These are phyloP conservation scores for Allium fistulosum DNA, from an alignment of 106 monocot species.

Conservation along the genomic window DNA sequence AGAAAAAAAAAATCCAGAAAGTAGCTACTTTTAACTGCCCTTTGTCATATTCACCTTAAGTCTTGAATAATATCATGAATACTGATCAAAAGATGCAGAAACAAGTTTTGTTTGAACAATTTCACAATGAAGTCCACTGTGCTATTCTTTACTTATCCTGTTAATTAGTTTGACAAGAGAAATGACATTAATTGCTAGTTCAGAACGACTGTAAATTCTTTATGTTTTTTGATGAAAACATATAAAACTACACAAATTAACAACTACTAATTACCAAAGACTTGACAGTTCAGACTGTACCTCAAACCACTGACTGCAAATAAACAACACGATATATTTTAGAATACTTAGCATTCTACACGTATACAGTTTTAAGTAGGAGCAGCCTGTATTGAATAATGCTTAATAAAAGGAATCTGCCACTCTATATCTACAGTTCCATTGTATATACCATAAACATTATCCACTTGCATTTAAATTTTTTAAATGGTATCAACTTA, in stretches of 20 bases:
- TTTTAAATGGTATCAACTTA: neutral
- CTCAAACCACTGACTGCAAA: neutral
- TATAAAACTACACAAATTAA: no score
- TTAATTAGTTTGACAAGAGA: constrained; percentile 1
- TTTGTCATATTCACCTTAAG: constrained; percentile 1
- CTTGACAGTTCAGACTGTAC: neutral
- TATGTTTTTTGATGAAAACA: no score
- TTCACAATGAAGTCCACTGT: neutral
- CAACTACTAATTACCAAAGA: neutral
- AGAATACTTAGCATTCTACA: neutral
- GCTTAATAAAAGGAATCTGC: constrained; percentile 1
- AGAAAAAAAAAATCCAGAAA: neutral
- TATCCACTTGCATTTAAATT: no score
- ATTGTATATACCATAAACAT: neutral
- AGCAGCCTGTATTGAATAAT: neutral
- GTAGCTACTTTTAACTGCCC: constrained; percentile 7
- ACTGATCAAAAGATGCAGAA: no score
- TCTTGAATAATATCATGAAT: neutral
- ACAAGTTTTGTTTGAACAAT: no score
- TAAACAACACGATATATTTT: neutral
- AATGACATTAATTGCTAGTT: neutral
- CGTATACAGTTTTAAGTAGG: neutral
- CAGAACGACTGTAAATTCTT: no score
- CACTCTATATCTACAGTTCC: neutral
- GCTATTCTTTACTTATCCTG: neutral